Evolutionary conservation across 305 asterid genomes (phyloP).

Genomic region (Fraxinus sp.): DNA sequence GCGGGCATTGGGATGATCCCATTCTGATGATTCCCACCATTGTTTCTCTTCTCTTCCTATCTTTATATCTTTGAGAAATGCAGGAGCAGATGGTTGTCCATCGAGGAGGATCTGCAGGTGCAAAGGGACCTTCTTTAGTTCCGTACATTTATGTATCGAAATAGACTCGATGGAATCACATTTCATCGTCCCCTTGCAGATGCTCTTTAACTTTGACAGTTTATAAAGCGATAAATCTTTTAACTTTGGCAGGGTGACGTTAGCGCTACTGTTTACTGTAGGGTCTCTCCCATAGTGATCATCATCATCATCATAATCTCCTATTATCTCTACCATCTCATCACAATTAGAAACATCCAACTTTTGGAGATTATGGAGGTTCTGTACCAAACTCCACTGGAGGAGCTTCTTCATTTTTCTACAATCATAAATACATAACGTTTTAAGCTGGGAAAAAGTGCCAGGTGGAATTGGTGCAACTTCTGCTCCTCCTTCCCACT

Average conservation of each 20-base stretch:
- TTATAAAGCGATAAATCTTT: background rate
- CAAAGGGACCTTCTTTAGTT: slow-evolving; percentile 15
- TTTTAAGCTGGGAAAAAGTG: background rate
- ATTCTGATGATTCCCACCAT: background rate
- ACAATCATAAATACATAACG: background rate
- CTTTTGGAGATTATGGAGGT: background rate
- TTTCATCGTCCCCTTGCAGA: background rate
- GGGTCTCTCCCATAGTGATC: background rate
- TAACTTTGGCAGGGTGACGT: slow-evolving; percentile 7
- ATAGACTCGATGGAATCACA: slow-evolving; percentile 21
- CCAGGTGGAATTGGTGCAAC: background rate
- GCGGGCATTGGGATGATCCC: background rate
- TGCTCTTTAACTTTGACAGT: slow-evolving; percentile 6
- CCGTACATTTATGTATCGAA: background rate
- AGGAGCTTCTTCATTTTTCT: background rate
- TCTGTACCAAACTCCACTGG: background rate
- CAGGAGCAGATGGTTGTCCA: slow-evolving; percentile 1
- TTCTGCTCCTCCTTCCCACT: background rate
- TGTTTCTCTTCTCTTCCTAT: background rate
- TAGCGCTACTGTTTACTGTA: background rate
- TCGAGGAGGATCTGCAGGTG: background rate
- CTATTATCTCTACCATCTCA: background rate
- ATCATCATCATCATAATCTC: background rate
- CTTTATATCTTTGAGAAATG: background rate
- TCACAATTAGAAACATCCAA: slow-evolving; percentile 1